Conservation (phyloP, 2,329 filamentous ascomycete genomes). For the Cladobotryum protrusum region DNA sequence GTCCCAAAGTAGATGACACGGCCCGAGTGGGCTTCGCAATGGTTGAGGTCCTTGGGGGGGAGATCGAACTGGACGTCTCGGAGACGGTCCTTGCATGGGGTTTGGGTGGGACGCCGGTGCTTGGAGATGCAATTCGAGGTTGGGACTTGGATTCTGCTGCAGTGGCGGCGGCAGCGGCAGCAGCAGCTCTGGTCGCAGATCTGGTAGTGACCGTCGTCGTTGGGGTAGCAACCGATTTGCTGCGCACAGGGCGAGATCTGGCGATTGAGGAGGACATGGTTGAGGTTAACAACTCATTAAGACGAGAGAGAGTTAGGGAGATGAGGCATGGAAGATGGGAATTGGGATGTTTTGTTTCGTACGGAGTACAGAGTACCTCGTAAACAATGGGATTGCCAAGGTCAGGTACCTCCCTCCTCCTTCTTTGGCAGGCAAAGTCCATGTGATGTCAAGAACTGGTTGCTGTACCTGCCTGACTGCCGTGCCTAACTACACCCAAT, state of each 20-base stretch:
- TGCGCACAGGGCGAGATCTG: conserved; percentile 44
- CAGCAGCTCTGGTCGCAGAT: conserved; percentile 10
- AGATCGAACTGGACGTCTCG: conserved; percentile 17
- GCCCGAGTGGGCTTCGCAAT: conserved; percentile 10
- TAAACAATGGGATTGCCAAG: no score
- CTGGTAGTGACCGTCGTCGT: conserved; percentile 24
- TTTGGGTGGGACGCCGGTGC: conserved; percentile 39
- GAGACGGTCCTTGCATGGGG: conserved; percentile 31
- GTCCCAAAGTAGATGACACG: no score
- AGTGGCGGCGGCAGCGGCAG: conserved; percentile 3
- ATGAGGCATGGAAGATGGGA: neutral
- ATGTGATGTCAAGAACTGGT: conserved; percentile 6
- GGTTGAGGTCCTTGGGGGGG: conserved; percentile 1
- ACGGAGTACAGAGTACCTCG: no score
- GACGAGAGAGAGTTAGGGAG: neutral
- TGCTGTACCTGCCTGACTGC: conserved; percentile 8
- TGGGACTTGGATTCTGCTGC: conserved; percentile 16
- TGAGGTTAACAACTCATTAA: neutral
- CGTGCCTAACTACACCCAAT: conserved; percentile 9
- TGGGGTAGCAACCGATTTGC: neutral
- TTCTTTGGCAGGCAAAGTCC: no score
- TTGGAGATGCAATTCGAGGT: conserved; percentile 39
- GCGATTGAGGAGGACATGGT: conserved; percentile 19
- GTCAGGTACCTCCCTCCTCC: neutral
- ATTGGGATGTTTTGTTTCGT: neutral